Evolutionary conservation across 441 rosid species (phyloP).

Genomic region (Aleurites moluccanus): DNA sequence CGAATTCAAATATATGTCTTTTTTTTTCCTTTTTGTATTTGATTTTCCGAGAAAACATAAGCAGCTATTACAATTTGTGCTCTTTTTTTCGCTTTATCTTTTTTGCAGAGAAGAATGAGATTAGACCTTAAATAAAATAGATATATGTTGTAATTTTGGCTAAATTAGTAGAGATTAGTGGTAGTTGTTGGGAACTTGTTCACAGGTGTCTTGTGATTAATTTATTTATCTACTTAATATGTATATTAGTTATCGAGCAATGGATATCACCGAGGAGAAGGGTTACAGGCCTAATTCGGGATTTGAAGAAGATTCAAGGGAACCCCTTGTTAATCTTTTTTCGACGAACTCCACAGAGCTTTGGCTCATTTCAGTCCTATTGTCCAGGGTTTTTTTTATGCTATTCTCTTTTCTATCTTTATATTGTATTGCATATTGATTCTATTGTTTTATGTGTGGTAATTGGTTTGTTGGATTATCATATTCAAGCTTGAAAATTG

Average conservation of each 20-base stretch:
- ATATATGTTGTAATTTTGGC: not conserved
- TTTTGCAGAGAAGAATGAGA: too few relatives aligned
- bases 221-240: not conserved
- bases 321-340: slow-evolving; percentile 43
- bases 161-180: not conserved
- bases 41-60: not conserved
- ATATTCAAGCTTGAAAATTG: too few relatives aligned
- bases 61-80: too few relatives aligned
- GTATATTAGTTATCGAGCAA: slow-evolving; percentile 9
- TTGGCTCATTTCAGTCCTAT: slow-evolving; percentile 80
- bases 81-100: too few relatives aligned
- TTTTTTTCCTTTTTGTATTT: too few relatives aligned
- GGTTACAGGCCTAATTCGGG: slow-evolving; percentile 47
- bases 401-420: too few relatives aligned
- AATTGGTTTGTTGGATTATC: too few relatives aligned
- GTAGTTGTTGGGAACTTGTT: not conserved
- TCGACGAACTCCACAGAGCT: slow-evolving; percentile 51
- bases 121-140: too few relatives aligned
- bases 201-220: not conserved
- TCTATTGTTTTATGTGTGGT: too few relatives aligned
- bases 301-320: slow-evolving; percentile 40
- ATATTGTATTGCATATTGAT: too few relatives aligned
- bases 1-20: too few relatives aligned
- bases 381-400: too few relatives aligned
- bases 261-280: slow-evolving; percentile 28